Base-by-base conservation (phyloP, 257 asterid species). In the Phtheirospermum japonicum region DNA sequence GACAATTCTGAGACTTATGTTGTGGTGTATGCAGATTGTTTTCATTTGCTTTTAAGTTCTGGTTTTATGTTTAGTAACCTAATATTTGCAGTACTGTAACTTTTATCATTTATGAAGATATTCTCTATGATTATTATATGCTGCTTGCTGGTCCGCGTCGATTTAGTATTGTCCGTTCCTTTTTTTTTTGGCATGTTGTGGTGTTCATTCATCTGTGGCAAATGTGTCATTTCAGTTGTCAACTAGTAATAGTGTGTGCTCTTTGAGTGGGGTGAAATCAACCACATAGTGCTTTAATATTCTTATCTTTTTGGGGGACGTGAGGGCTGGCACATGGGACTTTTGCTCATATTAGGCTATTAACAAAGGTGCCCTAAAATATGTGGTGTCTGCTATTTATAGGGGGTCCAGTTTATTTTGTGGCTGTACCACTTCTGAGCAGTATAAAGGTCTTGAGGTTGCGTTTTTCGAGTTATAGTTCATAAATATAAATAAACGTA, bases 281-380 rank as follows among this genome's bases (percentile, higher is more conserved):
- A n/a, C 16, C 46, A 60, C 19, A 23, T 42, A 46, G 54, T 60
- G 55, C 55, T 60, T 20, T n/a, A 4, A 6, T 45, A 39, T 42
- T 11, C 40, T 45, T 45, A 46, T 61, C 66, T 50, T 59, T 67
- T 45, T 34, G 67, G 68, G 59, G 30, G 66, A 48, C 64, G 3
- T 23, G 28, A 23, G 18, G 2, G 32, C 14, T 6, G 10, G 39
- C 64, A 51, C 71, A 33, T 73, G 74, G 32, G 46, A 11, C 34
- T 18, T 39, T 12, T 64, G n/a, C n/a, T n/a, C n/a, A n/a, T n/a
- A n/a, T n/a, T n/a, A n/a, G n/a, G 59, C 32, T 18, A 20, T 60
- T 6, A 31, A 0, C 3, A 7, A 23, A 23, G 64, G 30, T 9
- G 23, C 30, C 40, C 34, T 19, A 10, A 14, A 34, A 43, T 48